Evolutionary conservation across 768 basidiomycete genomes (phyloP).

Genomic region (Kwoniella sp.): DNA sequence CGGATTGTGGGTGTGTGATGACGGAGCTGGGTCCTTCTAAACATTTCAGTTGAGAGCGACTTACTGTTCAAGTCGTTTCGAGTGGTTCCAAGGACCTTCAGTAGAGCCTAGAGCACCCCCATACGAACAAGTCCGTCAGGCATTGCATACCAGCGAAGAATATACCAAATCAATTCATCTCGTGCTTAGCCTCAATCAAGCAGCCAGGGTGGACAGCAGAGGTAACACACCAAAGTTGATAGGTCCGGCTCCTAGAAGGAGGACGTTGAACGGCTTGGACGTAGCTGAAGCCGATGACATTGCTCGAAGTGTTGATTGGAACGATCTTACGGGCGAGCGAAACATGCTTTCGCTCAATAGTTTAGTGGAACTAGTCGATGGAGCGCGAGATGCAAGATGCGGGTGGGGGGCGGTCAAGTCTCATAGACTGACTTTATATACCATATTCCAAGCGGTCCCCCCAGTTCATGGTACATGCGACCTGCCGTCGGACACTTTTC

Average conservation of each 20-base stretch:
- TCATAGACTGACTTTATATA: too few relatives aligned
- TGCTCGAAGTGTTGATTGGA: not conserved
- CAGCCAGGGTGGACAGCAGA: not conserved
- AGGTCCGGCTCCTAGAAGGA: constrained; percentile 39
- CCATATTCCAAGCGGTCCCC: too few relatives aligned
- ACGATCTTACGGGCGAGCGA: not conserved
- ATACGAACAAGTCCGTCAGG: not conserved
- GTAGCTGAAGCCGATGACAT: not conserved
- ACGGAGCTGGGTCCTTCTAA: not conserved
- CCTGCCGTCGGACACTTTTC: too few relatives aligned
- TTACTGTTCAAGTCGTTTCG: constrained; percentile 34
- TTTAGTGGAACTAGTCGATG: too few relatives aligned
- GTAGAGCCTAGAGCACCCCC: constrained; percentile 19
- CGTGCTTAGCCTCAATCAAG: too few relatives aligned
- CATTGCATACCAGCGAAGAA: too few relatives aligned
- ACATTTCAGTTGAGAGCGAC: not conserved
- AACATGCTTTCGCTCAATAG: not conserved
- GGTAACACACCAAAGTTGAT: constrained; percentile 41
- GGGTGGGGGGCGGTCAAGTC: too few relatives aligned
- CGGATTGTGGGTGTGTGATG: not conserved
- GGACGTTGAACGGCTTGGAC: constrained; percentile 33
- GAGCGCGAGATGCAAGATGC: too few relatives aligned
- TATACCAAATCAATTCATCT: too few relatives aligned
- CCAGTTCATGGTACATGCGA: too few relatives aligned
- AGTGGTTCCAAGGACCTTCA: constrained; percentile 42